A percentile compares a stretch with the other conserved stretches of the same genome.
Conservation (phyloP, 768 basidiomycete genomes). For the Hortiboletus flavorubellus region DNA sequence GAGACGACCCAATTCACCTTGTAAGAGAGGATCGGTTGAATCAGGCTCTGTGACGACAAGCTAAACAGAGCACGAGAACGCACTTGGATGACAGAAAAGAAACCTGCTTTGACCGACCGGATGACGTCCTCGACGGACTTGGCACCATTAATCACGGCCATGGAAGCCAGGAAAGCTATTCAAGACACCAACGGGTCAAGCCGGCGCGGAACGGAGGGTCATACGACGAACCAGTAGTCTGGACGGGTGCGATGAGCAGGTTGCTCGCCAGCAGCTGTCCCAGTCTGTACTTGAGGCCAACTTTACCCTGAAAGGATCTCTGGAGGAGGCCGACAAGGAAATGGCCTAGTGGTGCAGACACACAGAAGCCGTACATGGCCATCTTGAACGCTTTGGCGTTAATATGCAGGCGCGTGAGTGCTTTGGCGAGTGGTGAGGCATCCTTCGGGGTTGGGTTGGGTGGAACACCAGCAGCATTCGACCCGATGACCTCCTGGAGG, state of each 20-base stretch:
- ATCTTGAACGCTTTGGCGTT: conserved; percentile 77
- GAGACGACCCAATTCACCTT: conserved; percentile 81
- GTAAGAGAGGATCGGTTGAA: neutral
- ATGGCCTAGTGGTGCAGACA: conserved; percentile 82
- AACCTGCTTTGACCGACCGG: conserved; percentile 68
- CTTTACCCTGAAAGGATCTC: conserved; percentile 73
- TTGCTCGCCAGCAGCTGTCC: conserved; percentile 75
- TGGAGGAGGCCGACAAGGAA: conserved; percentile 69
- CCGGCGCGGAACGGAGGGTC: neutral
- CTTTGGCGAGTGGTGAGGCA: conserved; percentile 49
- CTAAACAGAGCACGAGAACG: conserved; percentile 14
- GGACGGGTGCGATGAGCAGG: conserved; percentile 72
- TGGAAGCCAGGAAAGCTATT: conserved; percentile 68
- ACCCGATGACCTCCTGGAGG: conserved; percentile 80
- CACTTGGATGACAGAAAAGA: conserved; percentile 72
- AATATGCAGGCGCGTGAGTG: conserved; percentile 55
- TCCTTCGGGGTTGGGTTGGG: conserved; percentile 47
- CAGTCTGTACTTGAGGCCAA: conserved; percentile 57
- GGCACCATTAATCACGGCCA: conserved; percentile 84
- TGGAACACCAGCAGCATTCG: conserved; percentile 62
- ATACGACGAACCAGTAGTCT: conserved; percentile 53
- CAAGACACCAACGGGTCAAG: neutral
- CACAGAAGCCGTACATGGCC: conserved; percentile 76
- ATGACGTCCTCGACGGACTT: conserved; percentile 59
- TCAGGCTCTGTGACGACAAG: neutral